Conservation (phyloP, 2,329 filamentous ascomycete species). For the Hymenoscyphus occultus region DNA sequence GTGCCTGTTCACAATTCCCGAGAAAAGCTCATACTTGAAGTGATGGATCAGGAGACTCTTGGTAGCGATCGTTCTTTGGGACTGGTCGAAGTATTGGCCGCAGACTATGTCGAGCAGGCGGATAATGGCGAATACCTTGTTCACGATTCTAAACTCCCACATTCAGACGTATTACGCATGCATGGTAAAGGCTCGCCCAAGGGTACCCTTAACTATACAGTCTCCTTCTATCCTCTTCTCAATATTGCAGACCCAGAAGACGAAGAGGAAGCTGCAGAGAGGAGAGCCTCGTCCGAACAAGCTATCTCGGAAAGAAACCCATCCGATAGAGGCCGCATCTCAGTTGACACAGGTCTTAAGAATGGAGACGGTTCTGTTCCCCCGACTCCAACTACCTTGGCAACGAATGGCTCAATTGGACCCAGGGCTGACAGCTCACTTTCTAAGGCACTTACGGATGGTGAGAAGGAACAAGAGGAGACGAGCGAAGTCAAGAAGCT, state of each 20-base stretch:
- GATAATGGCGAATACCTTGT: slow-evolving; percentile 78
- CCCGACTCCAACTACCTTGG: slow-evolving; percentile 43
- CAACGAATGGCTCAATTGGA: slow-evolving; percentile 38
- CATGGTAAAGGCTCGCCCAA: slow-evolving; percentile 72
- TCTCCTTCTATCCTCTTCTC: slow-evolving; percentile 85
- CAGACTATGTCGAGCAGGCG: slow-evolving; percentile 75
- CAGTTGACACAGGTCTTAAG: slow-evolving; percentile 25
- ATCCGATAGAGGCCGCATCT: slow-evolving; percentile 28
- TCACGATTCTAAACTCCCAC: slow-evolving; percentile 69
- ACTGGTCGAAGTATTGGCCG: slow-evolving; percentile 69
- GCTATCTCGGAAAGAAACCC: slow-evolving; percentile 21
- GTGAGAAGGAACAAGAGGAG: slow-evolving; percentile 45
- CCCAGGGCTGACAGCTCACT: slow-evolving; percentile 28
- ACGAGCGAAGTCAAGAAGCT: slow-evolving; percentile 47
- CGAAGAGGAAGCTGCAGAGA: slow-evolving; percentile 59
- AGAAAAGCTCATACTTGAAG: slow-evolving; percentile 83
- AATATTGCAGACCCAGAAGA: slow-evolving; percentile 88
- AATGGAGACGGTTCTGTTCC: slow-evolving; percentile 32
- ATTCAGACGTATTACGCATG: slow-evolving; percentile 67
- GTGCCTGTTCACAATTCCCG: slow-evolving; percentile 81
- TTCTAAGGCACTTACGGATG: slow-evolving; percentile 31
- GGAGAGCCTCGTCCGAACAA: slow-evolving; percentile 39
- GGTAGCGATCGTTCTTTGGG: slow-evolving; percentile 89
- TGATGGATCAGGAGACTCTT: slow-evolving; percentile 94
- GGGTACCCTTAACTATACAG: slow-evolving; percentile 77